Percentiles rank a stretch among this genome's conserved stretches.
Evolutionary conservation across 164 flowering plant species (phyloP).

Genomic region (Vitis labrusca): DNA sequence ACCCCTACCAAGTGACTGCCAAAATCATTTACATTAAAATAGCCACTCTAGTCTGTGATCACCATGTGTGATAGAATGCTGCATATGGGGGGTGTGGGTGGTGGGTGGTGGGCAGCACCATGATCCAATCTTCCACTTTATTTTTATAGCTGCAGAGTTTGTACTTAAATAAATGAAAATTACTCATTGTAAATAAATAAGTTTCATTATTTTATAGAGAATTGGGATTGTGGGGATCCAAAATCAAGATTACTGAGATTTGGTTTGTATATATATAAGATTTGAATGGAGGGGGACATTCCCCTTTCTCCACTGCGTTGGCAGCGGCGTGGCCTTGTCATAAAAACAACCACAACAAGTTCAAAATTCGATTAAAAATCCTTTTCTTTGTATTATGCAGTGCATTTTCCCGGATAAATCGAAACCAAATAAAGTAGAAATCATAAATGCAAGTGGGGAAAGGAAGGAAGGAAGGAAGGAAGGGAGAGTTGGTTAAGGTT

Average conservation of each 20-base stretch:
- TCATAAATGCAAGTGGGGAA: too few species aligned
- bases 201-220: not conserved
- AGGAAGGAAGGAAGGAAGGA: too few species aligned
- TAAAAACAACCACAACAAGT: not conserved
- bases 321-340: constrained; percentile 11
- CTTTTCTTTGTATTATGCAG: too few species aligned
- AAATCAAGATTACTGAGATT: constrained; percentile 19
- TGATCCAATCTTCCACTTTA: too few species aligned
- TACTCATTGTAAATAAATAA: too few species aligned
- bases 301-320: constrained; percentile 5
- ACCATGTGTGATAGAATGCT: constrained; percentile 20
- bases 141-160: too few species aligned
- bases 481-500: too few species aligned
- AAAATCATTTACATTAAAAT: not conserved
- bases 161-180: too few species aligned
- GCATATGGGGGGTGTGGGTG: not conserved
- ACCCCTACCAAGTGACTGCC: not conserved
- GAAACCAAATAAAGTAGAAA: too few species aligned
- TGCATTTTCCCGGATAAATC: too few species aligned
- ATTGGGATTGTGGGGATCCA: not conserved
- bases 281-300: constrained; percentile 8
- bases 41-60: not conserved
- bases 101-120: too few species aligned
- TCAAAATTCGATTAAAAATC: too few species aligned
- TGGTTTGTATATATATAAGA: not conserved